Percentiles rank a stretch among this genome's conserved stretches.
Conservation (phyloP, 306 rosid species). For the Citrullus colocynthis region DNA sequence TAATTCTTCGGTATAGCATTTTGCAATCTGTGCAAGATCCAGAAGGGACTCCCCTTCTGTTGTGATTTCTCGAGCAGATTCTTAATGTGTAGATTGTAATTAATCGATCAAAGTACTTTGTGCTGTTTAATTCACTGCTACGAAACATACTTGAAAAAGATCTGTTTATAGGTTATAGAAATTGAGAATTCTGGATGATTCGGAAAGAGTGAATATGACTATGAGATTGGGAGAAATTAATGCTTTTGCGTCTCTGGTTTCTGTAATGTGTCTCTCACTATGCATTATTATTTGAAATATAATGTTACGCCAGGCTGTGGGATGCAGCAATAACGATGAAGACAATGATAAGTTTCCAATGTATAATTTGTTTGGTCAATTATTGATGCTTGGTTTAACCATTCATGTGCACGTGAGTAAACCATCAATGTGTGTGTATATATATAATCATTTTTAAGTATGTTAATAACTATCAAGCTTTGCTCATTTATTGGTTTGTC, state of each 20-base stretch:
- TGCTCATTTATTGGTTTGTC: no score
- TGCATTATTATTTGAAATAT: background rate
- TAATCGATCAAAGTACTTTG: background rate
- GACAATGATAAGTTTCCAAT: background rate
- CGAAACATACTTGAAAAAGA: background rate
- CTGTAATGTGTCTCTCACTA: background rate
- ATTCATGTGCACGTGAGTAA: no score
- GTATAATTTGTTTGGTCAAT: background rate
- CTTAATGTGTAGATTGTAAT: no score
- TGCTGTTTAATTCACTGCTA: background rate
- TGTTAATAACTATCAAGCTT: no score
- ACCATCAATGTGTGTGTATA: no score
- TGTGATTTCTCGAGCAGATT: background rate
- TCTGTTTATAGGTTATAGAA: background rate
- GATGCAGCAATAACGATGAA: background rate
- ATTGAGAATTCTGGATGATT: no score
- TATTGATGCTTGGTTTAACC: background rate
- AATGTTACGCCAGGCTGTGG: background rate
- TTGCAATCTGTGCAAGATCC: background rate
- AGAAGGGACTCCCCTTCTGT: background rate
- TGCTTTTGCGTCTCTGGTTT: background rate
- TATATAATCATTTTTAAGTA: no score
- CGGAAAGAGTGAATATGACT: background rate
- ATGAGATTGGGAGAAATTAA: background rate
- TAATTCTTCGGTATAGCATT: background rate